Base-by-base conservation (phyloP, 148 eudicot species). In the Rheum nobile region DNA sequence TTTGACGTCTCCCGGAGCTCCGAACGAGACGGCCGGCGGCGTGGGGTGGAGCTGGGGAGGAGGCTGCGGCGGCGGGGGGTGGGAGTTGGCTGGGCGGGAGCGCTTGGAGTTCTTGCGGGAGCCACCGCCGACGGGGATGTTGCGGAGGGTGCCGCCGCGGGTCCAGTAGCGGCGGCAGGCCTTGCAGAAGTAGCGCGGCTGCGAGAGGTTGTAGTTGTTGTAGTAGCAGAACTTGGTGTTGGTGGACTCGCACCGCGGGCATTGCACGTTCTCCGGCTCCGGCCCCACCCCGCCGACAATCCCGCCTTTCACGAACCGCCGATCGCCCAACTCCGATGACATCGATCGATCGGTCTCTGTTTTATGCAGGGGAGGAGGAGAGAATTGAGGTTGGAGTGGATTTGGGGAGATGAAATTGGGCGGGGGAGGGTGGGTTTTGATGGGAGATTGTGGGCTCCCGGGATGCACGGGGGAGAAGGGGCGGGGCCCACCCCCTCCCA, bases 91-190 rank as follows among this genome's bases (percentile, higher is more conserved):
- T 0, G n/a, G 38, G 70, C 70, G 70, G 70, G 70, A 65, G 22
- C 70, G 70, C 39, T 32, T 31, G 21, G 70, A 65, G 70, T 32
- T 31, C 41, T 65, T 65, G 41, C 70, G 70, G 70, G 70, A 65
- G 70, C 70, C 70, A 21, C 70, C 70, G 70, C 70, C 70, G 10
- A 65, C 70, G 41, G 70, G 70, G 70, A 65, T 65, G 70, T 65
- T 65, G 32, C 70, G 70, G 41, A 65, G 70, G 39, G 70, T 4
- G 39, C 70, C 70, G 21, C 70, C 70, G n/a, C 70, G 70, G 34
- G 70, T 65, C 70, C 70, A 65, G 70, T 65, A 65, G 5, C 70
- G 70, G 22, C 70, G 70, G 41, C 70, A 65, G 70, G 70, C 32
- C 3, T 65, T 65, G 70, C 70, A 65, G 11, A 65, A 65, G 41